These are phyloP conservation scores for Stramenopiles sp. DNA, from an alignment of 352 stramenopile genomes.

Conservation along the genomic window DNA sequence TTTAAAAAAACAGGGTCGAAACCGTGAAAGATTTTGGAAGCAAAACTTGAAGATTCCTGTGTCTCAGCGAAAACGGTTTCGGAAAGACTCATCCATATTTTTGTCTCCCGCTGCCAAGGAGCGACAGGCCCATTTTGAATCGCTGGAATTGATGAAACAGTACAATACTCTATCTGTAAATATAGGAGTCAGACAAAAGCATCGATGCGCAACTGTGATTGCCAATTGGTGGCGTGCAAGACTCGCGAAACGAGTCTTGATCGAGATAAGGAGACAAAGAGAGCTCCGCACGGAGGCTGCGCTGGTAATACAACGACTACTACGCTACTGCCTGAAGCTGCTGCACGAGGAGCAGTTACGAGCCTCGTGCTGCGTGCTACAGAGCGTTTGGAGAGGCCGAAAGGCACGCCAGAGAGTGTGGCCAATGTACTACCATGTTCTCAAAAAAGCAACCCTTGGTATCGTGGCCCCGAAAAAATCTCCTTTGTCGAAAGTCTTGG, in stretches of 20 bases:
- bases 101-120: neutral
- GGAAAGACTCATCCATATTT: slow-evolving; percentile 7
- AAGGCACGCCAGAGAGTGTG: neutral
- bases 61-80: neutral
- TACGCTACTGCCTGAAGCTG: neutral
- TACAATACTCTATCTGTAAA: neutral
- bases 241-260: neutral
- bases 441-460: neutral
- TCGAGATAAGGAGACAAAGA: too few species aligned
- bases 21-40: neutral
- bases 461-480: neutral
- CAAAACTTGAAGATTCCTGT: neutral
- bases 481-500: neutral
- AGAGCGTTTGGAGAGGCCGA: neutral
- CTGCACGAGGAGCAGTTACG: neutral
- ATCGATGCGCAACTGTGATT: neutral
- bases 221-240: neutral
- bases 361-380: neutral
- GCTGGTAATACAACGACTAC: neutral
- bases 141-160: neutral
- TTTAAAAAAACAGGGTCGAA: neutral
- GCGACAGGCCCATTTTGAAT: neutral
- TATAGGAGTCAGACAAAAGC: neutral
- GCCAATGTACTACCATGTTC: neutral
- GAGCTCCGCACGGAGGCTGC: neutral